Base-by-base conservation (phyloP, 2,329 filamentous ascomycete species). In the Pleomassaria siparia region DNA sequence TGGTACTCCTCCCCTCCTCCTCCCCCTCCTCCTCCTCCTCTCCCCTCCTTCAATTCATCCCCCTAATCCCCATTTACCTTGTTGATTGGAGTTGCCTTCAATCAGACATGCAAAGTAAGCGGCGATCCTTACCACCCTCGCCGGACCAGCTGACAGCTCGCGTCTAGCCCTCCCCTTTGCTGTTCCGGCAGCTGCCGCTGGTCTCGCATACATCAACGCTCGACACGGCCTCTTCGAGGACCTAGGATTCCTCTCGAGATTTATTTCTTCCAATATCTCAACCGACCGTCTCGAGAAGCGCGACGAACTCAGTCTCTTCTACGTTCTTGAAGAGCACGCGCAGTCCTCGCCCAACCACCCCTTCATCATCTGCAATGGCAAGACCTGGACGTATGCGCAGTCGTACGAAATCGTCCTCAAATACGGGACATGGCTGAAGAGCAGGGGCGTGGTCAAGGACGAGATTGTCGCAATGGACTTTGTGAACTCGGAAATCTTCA, bases 181-280 rank as follows among this genome's bases (percentile, higher is more conserved):
- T 16, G 26, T 70, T 20, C 63, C 68, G 7, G 66, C 63, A n/a
- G 64, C 67, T 2, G 60, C 63, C 6, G 73, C 73, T 20, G 67
- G 72, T 7, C 76, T 81, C 37, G 77, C 78, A 13, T 88, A 89
- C 54, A 72, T 88, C 32, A 81, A 91, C 63, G 88, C 80, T 40
- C 88, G 86, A 69, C 82, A 81, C 59, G 80, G 85, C 58, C 57
- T 91, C 40, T 65, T 72, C 30, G 80, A 86, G 58, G 88, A 91
- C 64, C 67, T 76, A 35, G 65, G 72, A 7, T 67, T 91, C 13
- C 60, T 92, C n/a, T 76, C 73, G 26, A 77, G 78, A 43, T 69
- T 82, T 30, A 29, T 82, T 11, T 76, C 76, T 24, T 70, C 78
- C 15, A 58, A 74, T 11, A 51, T 79, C 32, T 72, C 71, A 15